A percentile compares a stretch with the other conserved stretches of the same genome.
These are phyloP conservation scores for Pouteria campechiana DNA, from an alignment of 179 eudicot genomes.

Conservation along the genomic window DNA sequence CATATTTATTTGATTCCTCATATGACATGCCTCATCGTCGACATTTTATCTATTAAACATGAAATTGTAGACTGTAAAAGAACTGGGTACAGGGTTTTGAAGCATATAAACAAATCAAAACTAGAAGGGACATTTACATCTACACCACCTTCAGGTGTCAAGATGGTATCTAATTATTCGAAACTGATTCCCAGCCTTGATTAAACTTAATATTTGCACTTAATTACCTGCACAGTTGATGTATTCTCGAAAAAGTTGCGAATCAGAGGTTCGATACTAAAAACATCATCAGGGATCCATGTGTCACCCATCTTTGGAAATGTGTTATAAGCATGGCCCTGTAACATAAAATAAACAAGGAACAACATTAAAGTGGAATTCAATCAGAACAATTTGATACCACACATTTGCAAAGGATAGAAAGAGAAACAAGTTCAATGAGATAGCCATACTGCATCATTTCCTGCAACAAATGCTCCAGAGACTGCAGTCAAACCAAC, in stretches of 20 bases:
- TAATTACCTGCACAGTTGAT: constrained; percentile 75
- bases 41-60: too few relatives aligned
- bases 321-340: constrained; percentile 92
- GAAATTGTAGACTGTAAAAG: too few relatives aligned
- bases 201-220: too few relatives aligned
- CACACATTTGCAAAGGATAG: not conserved
- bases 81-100: too few relatives aligned
- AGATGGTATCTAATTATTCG: too few relatives aligned
- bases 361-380: not conserved
- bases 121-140: too few relatives aligned
- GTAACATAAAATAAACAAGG: not conserved
- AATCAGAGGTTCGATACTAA: constrained; percentile 71
- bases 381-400: too few relatives aligned
- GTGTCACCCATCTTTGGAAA: constrained; percentile 93
- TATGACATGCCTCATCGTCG: too few relatives aligned
- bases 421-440: not conserved
- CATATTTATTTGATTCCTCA: too few relatives aligned
- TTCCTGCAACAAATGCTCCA: constrained; percentile 97
- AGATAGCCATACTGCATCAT: constrained; percentile 65
- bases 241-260: constrained; percentile 93
- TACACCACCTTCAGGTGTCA: too few relatives aligned
- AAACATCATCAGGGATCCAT: constrained; percentile 87
- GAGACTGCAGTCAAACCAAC: constrained; percentile 89
- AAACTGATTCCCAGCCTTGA: too few relatives aligned
- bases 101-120: too few relatives aligned